A percentile compares a stretch with the other conserved stretches of the same genome.
Conservation (phyloP, 306 rosid species). For the Vicia sativa region DNA sequence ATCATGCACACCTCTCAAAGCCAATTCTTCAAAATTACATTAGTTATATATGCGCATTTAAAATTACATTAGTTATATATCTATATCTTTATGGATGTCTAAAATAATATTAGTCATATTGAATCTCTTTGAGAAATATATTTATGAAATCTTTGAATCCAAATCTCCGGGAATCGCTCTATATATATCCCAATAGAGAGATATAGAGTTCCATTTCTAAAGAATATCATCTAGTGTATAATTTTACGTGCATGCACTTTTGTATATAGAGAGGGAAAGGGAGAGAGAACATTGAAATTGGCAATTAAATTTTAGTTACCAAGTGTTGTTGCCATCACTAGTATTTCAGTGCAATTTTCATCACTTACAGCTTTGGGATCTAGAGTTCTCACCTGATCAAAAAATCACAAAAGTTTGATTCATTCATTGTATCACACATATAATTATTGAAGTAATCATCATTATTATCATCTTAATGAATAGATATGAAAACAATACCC, state of each 20-base stretch:
- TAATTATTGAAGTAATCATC: slow-evolving; percentile 1
- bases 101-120: not conserved
- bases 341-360: slow-evolving; percentile 71
- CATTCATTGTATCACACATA: not conserved
- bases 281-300: not conserved
- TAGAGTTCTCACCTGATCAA: slow-evolving; percentile 57
- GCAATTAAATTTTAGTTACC: slow-evolving; percentile 53
- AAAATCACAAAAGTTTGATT: slow-evolving; percentile 4
- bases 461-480: not conserved
- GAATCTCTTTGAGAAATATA: slow-evolving; percentile 17
- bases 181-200: too few species aligned
- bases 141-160: not conserved
- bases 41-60: too few species aligned
- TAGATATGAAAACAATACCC: slow-evolving; percentile 30
- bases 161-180: too few species aligned
- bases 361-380: slow-evolving; percentile 73
- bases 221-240: too few species aligned
- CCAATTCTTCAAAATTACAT: too few species aligned
- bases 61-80: too few species aligned
- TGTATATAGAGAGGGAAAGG: not conserved
- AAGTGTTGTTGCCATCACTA: slow-evolving; percentile 81
- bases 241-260: slow-evolving; percentile 49
- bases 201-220: too few species aligned
- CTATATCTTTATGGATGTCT: too few species aligned
- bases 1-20: too few species aligned